phyloP scores from a whole-genome alignment of 1,284 basidiomycete genomes.

The Sanghuangporus baumii region DNA sequence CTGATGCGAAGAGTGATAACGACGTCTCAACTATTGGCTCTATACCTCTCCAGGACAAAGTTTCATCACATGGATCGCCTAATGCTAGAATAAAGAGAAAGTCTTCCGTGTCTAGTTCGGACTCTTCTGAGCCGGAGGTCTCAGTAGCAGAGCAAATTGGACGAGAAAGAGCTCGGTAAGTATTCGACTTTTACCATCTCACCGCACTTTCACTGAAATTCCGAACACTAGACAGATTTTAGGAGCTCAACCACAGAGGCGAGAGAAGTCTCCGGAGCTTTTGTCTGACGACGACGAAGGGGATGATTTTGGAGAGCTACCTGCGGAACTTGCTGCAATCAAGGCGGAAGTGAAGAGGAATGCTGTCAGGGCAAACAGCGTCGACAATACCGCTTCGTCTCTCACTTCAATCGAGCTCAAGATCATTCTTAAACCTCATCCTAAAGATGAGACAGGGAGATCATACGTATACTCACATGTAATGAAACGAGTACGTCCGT shows the following conservation, averaged over 20 bases:
- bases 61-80: slow-evolving; percentile 16
- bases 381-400: slow-evolving; percentile 24
- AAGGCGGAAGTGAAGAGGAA: slow-evolving; percentile 32
- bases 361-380: slow-evolving; percentile 21
- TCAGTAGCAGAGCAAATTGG: slow-evolving; percentile 33
- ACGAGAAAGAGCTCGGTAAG: neutral
- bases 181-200: neutral
- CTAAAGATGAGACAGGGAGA: slow-evolving; percentile 37
- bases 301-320: slow-evolving; percentile 41
- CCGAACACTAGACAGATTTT: neutral
- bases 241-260: slow-evolving; percentile 19
- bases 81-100: slow-evolving; percentile 36
- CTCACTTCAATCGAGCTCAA: slow-evolving; percentile 41
- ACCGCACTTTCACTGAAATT: neutral
- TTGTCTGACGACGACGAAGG: slow-evolving; percentile 38
- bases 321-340: slow-evolving; percentile 58
- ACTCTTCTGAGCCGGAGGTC: slow-evolving; percentile 67
- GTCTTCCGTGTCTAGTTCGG: slow-evolving; percentile 58
- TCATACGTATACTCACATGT: slow-evolving; percentile 43
- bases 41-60: slow-evolving; percentile 23
- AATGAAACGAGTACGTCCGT: slow-evolving; percentile 48
- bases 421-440: slow-evolving; percentile 61
- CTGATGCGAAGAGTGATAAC: slow-evolving; percentile 41
- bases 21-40: slow-evolving; percentile 35
- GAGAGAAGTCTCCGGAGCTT: slow-evolving; percentile 39